phyloP scores from a whole-genome alignment of 2,329 filamentous ascomycete species.

The Berkeleyomyces rouxiae region DNA sequence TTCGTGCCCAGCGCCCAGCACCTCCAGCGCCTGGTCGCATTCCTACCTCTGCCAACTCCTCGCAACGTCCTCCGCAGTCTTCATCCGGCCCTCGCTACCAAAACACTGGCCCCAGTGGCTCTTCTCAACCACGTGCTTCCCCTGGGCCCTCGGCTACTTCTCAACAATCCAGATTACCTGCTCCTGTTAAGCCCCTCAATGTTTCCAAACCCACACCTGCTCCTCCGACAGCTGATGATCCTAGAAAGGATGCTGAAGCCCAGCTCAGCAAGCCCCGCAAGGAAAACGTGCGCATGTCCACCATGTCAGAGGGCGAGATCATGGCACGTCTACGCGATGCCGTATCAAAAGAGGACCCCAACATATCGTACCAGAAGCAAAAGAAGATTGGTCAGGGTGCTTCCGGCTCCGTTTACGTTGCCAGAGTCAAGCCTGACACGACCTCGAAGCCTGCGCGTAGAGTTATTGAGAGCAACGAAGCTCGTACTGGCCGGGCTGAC shows the following conservation, averaged over 20 bases:
- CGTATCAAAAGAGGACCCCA: slow-evolving; percentile 87
- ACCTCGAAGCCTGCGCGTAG: slow-evolving; percentile 66
- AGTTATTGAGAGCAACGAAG: slow-evolving; percentile 61
- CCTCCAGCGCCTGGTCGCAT: slow-evolving; percentile 43
- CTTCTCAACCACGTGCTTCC: slow-evolving; percentile 22
- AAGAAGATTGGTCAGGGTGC: slow-evolving; percentile 99
- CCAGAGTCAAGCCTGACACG: slow-evolving; percentile 79
- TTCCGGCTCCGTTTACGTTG: slow-evolving; percentile 94
- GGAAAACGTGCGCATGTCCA: slow-evolving; percentile 95
- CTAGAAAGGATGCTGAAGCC: slow-evolving; percentile 70
- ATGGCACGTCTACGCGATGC: slow-evolving; percentile 92
- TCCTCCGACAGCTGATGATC: slow-evolving; percentile 42
- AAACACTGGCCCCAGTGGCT: slow-evolving; percentile 24
- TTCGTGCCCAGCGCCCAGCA: slow-evolving; percentile 60
- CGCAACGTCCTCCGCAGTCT: slow-evolving; percentile 18
- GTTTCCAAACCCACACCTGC: slow-evolving; percentile 45
- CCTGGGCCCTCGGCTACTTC: slow-evolving; percentile 18
- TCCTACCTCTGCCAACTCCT: slow-evolving; percentile 2
- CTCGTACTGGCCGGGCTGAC: slow-evolving; percentile 26
- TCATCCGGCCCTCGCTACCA: slow-evolving; percentile 38
- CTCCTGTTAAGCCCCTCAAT: slow-evolving; percentile 62
- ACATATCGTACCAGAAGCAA: slow-evolving; percentile 93
- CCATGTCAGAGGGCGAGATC: slow-evolving; percentile 91
- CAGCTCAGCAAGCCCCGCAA: slow-evolving; percentile 74
- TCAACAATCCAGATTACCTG: slow-evolving; percentile 37